A percentile compares a stretch with the other conserved stretches of the same genome.
Evolutionary conservation across 2,329 filamentous ascomycete genomes (phyloP).

Genomic region (Venturia nashicola): DNA sequence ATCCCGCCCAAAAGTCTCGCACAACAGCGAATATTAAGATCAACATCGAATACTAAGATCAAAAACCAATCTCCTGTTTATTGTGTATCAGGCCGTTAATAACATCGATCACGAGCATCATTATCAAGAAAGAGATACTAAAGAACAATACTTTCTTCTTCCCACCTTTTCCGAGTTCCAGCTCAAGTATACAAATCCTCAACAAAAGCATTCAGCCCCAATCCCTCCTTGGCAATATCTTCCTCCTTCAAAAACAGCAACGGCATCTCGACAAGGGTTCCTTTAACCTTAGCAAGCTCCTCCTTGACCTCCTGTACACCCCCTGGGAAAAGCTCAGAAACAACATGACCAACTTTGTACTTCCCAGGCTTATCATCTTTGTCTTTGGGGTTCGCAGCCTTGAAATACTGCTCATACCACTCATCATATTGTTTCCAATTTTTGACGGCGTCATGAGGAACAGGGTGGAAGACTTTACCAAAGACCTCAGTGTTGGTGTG

Average conservation of each 20-base stretch:
- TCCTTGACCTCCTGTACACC: constrained; percentile 43
- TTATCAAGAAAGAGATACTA: no score
- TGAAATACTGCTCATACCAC: constrained; percentile 57
- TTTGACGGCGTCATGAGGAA: constrained; percentile 55
- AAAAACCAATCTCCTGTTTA: no score
- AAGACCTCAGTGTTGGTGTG: constrained; percentile 71
- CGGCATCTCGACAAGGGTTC: constrained; percentile 69
- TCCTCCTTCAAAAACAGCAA: constrained; percentile 73
- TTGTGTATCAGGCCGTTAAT: no score
- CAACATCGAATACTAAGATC: no score
- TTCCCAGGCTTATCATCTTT: constrained; percentile 32
- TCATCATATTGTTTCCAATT: constrained; percentile 63
- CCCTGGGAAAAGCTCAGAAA: constrained; percentile 38
- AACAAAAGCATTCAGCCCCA: constrained; percentile 42
- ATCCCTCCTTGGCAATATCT: constrained; percentile 74
- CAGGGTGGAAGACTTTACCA: constrained; percentile 66
- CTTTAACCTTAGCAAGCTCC: constrained; percentile 58
- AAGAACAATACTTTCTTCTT: no score
- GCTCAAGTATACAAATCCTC: constrained; percentile 34
- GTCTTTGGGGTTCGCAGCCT: constrained; percentile 27
- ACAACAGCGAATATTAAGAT: no score
- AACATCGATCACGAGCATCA: no score
- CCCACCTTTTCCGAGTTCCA: no score
- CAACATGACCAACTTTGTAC: constrained; percentile 79
- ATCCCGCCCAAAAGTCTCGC: no score